Conservation (phyloP, 2,329 filamentous ascomycete genomes). For the Apiospora marii region DNA sequence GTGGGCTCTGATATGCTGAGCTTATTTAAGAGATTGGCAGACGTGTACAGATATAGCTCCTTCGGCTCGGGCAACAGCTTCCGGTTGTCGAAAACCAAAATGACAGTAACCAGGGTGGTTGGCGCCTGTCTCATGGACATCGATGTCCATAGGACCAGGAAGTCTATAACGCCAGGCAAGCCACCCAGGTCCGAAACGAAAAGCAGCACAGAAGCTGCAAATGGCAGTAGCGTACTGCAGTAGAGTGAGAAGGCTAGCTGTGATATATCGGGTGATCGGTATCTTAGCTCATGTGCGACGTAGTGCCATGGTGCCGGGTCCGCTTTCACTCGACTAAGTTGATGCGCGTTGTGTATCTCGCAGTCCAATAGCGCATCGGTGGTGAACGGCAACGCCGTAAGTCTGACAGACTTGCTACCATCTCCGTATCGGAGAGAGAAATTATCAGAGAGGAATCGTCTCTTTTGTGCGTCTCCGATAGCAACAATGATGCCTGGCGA, state of each 20-base stretch:
- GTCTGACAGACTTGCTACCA: constrained; percentile 2
- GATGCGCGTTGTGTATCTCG: constrained; percentile 3
- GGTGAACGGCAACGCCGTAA: background rate
- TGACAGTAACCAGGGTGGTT: background rate
- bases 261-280: background rate
- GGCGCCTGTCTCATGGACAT: background rate
- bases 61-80: constrained; percentile 9
- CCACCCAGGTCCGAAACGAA: constrained; percentile 1
- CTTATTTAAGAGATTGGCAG: constrained; percentile 8
- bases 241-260: background rate
- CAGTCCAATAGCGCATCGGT: constrained; percentile 8
- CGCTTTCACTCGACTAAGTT: constrained; percentile 4
- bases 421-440: constrained; percentile 8
- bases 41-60: constrained; percentile 13
- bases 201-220: constrained; percentile 8
- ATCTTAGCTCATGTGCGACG: background rate
- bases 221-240: background rate
- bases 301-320: constrained; percentile 9
- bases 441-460: background rate
- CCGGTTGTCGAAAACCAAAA: background rate
- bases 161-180: constrained; percentile 11
- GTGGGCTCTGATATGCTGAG: constrained; percentile 5
- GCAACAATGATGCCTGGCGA: constrained; percentile 1
- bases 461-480: constrained; percentile 5
- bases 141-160: constrained; percentile 5